Base-by-base conservation (phyloP, 2,329 filamentous ascomycete genomes). In the Apiospora malaysiana region DNA sequence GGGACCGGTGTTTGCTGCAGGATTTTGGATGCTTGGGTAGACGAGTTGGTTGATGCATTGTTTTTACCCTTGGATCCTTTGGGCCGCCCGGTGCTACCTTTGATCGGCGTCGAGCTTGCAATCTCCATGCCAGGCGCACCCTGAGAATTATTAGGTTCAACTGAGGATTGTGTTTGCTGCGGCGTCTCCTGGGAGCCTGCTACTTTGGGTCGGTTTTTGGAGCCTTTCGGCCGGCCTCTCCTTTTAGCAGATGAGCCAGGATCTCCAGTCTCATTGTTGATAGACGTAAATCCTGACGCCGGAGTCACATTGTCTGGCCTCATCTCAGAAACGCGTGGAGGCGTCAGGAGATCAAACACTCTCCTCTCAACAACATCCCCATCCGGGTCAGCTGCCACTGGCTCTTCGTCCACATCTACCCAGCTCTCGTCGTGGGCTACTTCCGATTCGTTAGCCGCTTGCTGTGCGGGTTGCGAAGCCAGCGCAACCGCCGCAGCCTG, bases 321-420 rank as follows among this genome's bases (percentile, higher is more conserved):
- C 8, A 40, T 63, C 12, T 63, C 56, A 63, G 56, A 63, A 63
- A 63, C 32, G 14, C 56, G 56, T 21, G 56, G 56, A n/a, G 56
- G 56, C 32, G 56, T 63, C 18, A 76, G 72, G 68, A 73, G 72
- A 72, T 76, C 71, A 68, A 72, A 68, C 25, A 72, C 73, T 32
- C 73, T 73, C 45, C 74, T 70, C 46, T 78, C 76, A 4, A 77
- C 77, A 10, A 78, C 68, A 68, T 80, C 75, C 9, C 73, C 78
- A 25, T 79, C 75, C n/a, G 78, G 74, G 46, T 79, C 77, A n/a
- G 78, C 69, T 49, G 76, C 75, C 51, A 77, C 69, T 16, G 77
- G 74, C 21, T 76, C 79, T 10, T 84, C 82, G 1, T 84, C 83
- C n/a, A 83, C 78, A 72, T 86, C 84, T 5, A 85, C 79, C 84